Conservation (phyloP, 1,284 basidiomycete genomes). For the Polyporus tsugae region DNA sequence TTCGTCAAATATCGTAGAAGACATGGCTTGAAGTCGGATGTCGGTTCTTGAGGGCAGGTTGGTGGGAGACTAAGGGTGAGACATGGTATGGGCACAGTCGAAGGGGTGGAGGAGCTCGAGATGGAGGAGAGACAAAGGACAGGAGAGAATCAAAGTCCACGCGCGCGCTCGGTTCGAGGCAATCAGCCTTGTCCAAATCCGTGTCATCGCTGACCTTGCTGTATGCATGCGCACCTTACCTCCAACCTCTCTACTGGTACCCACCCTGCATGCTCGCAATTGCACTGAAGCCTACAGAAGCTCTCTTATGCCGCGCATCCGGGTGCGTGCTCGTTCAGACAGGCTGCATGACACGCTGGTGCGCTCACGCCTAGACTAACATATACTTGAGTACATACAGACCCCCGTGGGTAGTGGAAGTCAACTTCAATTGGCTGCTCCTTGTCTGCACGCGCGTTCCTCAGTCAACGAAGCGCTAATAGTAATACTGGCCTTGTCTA, state of each 20-base stretch:
- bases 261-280: too few species aligned
- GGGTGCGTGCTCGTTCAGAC: background rate
- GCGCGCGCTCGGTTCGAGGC: constrained; percentile 23
- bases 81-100: constrained; percentile 26
- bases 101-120: constrained; percentile 6
- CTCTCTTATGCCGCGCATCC: background rate
- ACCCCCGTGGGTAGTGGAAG: too few species aligned
- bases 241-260: background rate
- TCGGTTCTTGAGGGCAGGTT: constrained; percentile 3
- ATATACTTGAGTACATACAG: too few species aligned
- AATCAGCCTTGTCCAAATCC: constrained; percentile 30
- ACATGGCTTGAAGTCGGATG: constrained; percentile 25
- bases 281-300: too few species aligned
- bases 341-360: background rate
- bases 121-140: constrained; percentile 24
- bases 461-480: too few species aligned
- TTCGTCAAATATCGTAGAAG: constrained; percentile 30
- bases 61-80: constrained; percentile 21
- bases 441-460: too few species aligned
- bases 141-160: constrained; percentile 4
- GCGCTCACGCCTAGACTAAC: too few species aligned
- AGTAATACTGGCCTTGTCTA: too few species aligned
- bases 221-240: background rate
- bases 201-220: constrained; percentile 8
- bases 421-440: too few species aligned